Percentiles rank a stretch among this genome's conserved stretches.
Conservation (phyloP, 2,329 filamentous ascomycete species). For the Xenoacremonium recifei region DNA sequence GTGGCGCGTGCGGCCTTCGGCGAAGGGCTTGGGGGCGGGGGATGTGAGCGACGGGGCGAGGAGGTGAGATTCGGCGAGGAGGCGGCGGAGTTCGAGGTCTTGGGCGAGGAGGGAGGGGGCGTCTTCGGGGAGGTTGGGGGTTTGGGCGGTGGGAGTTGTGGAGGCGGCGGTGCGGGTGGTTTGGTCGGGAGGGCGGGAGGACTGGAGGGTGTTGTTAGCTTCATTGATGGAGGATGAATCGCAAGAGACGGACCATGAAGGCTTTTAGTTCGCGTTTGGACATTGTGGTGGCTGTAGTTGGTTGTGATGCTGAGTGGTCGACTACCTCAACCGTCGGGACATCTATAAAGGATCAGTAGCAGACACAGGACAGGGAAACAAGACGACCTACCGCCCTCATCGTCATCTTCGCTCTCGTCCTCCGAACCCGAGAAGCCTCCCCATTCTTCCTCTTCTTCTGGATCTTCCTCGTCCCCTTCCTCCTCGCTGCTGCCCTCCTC, state of each 20-base stretch:
- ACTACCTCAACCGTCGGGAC: conserved; percentile 54
- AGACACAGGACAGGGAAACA: background rate
- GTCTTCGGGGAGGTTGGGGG: conserved; percentile 50
- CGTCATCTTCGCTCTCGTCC: conserved; percentile 22
- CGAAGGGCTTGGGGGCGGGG: conserved; percentile 41
- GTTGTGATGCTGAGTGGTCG: conserved; percentile 50
- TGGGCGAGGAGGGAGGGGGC: conserved; percentile 75
- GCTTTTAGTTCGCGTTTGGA: conserved; percentile 71
- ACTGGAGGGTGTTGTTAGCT: conserved; percentile 27
- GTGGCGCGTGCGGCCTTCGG: conserved; percentile 69
- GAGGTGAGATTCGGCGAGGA: conserved; percentile 89
- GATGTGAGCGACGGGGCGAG: conserved; percentile 53
- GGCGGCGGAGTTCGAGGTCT: conserved; percentile 86
- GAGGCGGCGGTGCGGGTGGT: conserved; percentile 16
- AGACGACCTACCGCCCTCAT: conserved; percentile 14
- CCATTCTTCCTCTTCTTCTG: conserved; percentile 22
- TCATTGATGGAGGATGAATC: background rate
- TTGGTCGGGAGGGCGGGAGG: conserved; percentile 49
- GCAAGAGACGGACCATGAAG: conserved; percentile 61
- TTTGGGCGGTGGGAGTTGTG: conserved; percentile 22
- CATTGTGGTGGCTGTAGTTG: conserved; percentile 43
- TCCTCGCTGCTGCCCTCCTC: conserved; percentile 26
- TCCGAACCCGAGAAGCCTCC: conserved; percentile 29
- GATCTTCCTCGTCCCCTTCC: conserved; percentile 17
- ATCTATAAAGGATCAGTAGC: background rate